Base-by-base conservation (phyloP, 1,284 basidiomycete species). In the Kwoniella shivajii region DNA sequence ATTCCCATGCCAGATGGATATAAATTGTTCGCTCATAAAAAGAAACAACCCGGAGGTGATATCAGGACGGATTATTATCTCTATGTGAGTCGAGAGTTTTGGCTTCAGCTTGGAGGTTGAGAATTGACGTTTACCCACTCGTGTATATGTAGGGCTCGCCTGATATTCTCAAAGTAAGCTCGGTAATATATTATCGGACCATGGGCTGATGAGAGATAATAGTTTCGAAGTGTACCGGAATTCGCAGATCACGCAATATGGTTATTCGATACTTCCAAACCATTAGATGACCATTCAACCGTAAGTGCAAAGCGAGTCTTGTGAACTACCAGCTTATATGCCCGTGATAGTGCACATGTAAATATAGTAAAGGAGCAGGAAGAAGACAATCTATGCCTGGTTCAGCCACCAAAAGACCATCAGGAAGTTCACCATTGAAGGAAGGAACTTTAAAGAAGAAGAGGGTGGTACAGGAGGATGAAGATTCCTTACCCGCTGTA, bases 241-340 rank as follows among this genome's bases (percentile, higher is more conserved):
- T 72, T 73, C 55, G 36, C 61, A 2, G 59, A 54, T 0, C 74
- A 76, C 47, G 72, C 66, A 0, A 57, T 54, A 2, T 76, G 72
- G 72, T 58, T 76, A 2, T 65, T 74, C 47, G 67, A 74, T 54
- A 61, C 60, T 2, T 46, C 38, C 16, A 60, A 50, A 50, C 46
- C 61, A 2, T 16, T 76, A 6, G 50, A 64, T 18, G 64, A 70
- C 36, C 73, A 76, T 57, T 37, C 51, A 0, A 52, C 43, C 6
- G 69, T 71, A 31, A 31, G 68, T 43, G 29, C 20, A 2, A 30
- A 6, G 5, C n/a, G 3, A 11, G 16, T 10, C 10, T 24, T 42
- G 5, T 22, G 7, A 33, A 0, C 6, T 16, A 4, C 26, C 31
- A 45, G 9, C 4, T 3, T 42, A 42, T 45, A 18, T 7, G 11